Conservation (phyloP, 768 basidiomycete genomes). For the Pleurotus citrinopileatus region DNA sequence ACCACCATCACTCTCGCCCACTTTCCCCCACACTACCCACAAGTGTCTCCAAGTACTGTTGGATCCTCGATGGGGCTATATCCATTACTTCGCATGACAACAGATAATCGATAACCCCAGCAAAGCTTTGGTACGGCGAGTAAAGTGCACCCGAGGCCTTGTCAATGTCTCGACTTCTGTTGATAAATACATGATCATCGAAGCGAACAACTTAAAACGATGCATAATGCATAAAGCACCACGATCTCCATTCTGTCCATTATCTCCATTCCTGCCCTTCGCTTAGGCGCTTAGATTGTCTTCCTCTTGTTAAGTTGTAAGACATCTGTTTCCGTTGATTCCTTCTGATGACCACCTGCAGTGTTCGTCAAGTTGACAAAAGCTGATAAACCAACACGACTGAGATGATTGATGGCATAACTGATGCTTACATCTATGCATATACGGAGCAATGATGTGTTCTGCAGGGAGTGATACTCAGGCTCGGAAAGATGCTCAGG, state of each 20-base stretch:
- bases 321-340: too few relatives aligned
- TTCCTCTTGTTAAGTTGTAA: too few relatives aligned
- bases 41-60: too few relatives aligned
- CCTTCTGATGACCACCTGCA: too few relatives aligned
- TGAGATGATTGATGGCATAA: neutral
- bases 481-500: conserved; percentile 8
- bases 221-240: too few relatives aligned
- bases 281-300: neutral
- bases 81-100: too few relatives aligned
- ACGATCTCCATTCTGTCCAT: neutral
- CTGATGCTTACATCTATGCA: neutral
- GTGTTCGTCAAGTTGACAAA: neutral
- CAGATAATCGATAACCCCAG: too few relatives aligned
- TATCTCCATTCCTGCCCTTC: neutral
- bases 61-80: too few relatives aligned
- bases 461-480: neutral
- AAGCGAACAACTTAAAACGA: neutral
- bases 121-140: neutral
- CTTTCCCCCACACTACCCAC: too few relatives aligned
- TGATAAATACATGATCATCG: neutral
- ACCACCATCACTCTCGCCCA: too few relatives aligned
- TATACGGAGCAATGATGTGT: neutral
- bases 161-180: neutral
- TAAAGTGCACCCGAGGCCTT: neutral
- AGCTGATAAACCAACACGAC: neutral